phyloP scores from a whole-genome alignment of 148 eudicot species.

The Vaccinium darrowii region DNA sequence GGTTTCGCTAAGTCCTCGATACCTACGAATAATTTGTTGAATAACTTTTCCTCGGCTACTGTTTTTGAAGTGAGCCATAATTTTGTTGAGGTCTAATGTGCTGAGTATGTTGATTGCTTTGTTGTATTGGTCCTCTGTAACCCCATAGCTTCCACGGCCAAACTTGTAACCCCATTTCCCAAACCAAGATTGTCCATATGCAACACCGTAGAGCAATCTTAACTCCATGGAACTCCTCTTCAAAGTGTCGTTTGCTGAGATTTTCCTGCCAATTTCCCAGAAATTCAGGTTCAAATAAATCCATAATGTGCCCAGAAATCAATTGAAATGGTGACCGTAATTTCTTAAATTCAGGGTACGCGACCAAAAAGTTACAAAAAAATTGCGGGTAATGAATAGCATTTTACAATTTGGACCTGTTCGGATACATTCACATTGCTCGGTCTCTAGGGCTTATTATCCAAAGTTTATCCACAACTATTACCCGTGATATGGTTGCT shows the following conservation, averaged over 20 bases:
- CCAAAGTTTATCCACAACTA: neutral
- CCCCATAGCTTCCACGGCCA: conserved; percentile 28
- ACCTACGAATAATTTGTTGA: conserved; percentile 14
- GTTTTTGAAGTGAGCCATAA: conserved; percentile 23
- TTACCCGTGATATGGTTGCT: neutral
- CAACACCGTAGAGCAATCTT: conserved; percentile 33
- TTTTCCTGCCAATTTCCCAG: conserved; percentile 22
- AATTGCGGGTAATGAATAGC: neutral
- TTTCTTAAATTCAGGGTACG: neutral
- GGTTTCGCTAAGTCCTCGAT: conserved; percentile 24
- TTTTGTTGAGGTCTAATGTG: conserved; percentile 27
- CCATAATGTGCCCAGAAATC: neutral
- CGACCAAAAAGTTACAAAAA: neutral
- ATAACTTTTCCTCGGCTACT: conserved; percentile 14
- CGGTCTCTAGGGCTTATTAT: neutral
- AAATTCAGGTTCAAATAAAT: neutral
- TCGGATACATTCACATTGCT: neutral
- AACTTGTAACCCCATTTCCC: conserved; percentile 43
- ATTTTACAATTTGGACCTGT: neutral
- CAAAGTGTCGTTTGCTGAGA: conserved; percentile 22
- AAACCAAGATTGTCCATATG: conserved; percentile 32
- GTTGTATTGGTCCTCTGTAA: conserved; percentile 28
- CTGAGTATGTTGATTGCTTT: conserved; percentile 23
- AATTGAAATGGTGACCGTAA: neutral
- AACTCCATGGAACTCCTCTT: conserved; percentile 22